These are phyloP conservation scores for Limnomonas spitsbergensis DNA, from an alignment of 139 green algal species.

Conservation along the genomic window DNA sequence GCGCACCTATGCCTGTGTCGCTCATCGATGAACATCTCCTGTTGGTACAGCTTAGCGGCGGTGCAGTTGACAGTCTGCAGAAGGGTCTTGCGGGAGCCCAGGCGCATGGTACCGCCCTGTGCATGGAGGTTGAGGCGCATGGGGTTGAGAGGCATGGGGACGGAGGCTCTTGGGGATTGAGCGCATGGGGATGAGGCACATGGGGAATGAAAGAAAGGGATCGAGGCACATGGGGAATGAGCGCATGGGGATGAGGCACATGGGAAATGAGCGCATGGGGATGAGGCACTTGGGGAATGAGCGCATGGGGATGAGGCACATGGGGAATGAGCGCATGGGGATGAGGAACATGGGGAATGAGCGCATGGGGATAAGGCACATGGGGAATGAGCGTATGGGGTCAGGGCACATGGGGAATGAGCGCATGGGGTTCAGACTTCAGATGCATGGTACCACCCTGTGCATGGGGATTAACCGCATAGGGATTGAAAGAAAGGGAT, in stretches of 20 bases:
- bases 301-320: too few species aligned
- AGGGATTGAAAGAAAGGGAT: constrained; percentile 35
- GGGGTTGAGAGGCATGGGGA: constrained; percentile 18
- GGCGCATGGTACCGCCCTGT: constrained; percentile 95
- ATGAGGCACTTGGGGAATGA: too few species aligned
- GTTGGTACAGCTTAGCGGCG: constrained; percentile 89
- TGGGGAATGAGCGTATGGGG: too few species aligned
- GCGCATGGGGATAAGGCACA: too few species aligned
- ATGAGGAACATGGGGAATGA: too few species aligned
- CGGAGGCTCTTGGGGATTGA: background rate
- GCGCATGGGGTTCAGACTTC: too few species aligned
- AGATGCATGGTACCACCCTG: constrained; percentile 97
- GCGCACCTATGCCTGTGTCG: constrained; percentile 88
- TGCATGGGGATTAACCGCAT: constrained; percentile 62
- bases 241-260: background rate
- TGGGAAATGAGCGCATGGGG: too few species aligned
- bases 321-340: too few species aligned
- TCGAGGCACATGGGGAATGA: background rate
- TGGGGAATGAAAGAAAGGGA: constrained; percentile 33
- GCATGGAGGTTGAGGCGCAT: constrained; percentile 50
- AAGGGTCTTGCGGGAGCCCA: constrained; percentile 85
- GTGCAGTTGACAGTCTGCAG: constrained; percentile 88
- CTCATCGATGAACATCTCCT: constrained; percentile 83
- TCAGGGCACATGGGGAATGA: too few species aligned
- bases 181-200: background rate